Evolutionary conservation across 1,139 yeast genomes (phyloP).

Genomic region (Sugiyamaella novakii): DNA sequence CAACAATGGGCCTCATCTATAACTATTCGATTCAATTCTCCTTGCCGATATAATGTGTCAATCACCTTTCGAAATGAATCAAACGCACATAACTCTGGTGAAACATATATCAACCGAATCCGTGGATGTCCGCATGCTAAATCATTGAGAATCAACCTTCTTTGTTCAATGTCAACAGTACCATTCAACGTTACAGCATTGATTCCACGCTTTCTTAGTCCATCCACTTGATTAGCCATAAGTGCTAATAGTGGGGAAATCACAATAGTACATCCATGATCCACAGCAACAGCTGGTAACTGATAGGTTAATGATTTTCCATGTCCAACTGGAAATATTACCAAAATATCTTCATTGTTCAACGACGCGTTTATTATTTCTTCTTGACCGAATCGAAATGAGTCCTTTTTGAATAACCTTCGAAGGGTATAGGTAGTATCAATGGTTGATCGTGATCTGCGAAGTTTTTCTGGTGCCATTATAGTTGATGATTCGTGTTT

Average conservation of each 20-base stretch:
- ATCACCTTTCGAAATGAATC: constrained; percentile 32
- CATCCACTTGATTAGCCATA: constrained; percentile 90
- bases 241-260: constrained; percentile 85
- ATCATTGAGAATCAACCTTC: constrained; percentile 27
- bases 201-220: constrained; percentile 59
- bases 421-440: constrained; percentile 27
- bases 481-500: too few relatives aligned
- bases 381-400: constrained; percentile 72
- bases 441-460: constrained; percentile 14
- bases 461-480: constrained; percentile 7
- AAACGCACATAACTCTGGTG: constrained; percentile 61
- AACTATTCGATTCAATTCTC: constrained; percentile 54
- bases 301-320: constrained; percentile 97
- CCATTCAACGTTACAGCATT: constrained; percentile 53
- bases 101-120: constrained; percentile 67
- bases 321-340: constrained; percentile 98
- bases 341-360: constrained; percentile 83
- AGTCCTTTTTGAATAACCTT: constrained; percentile 32
- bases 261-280: constrained; percentile 90
- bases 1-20: constrained; percentile 94
- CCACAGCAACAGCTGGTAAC: constrained; percentile 90
- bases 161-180: constrained; percentile 24
- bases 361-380: constrained; percentile 85
- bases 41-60: constrained; percentile 21
- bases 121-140: constrained; percentile 30